A percentile compares a stretch with the other conserved stretches of the same genome.
These are phyloP conservation scores for Colletotrichum spinosum DNA, from an alignment of 2,329 filamentous ascomycete genomes.

Conservation along the genomic window DNA sequence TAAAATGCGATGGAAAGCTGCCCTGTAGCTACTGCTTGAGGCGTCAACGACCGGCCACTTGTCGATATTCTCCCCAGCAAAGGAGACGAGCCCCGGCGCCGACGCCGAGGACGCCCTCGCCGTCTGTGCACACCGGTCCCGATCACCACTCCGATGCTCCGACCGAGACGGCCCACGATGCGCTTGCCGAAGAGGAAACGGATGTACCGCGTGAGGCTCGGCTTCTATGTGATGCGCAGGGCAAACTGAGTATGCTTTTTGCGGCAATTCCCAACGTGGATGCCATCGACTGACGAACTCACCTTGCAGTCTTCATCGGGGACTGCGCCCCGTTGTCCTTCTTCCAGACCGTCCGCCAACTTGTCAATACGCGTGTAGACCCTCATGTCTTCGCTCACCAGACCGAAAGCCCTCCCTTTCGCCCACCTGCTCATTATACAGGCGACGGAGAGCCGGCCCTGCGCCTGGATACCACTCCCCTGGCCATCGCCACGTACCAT, in stretches of 20 bases:
- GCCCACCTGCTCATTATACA: slow-evolving; percentile 39
- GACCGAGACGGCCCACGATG: slow-evolving; percentile 36
- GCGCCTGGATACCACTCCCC: slow-evolving; percentile 30
- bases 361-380: slow-evolving; percentile 62
- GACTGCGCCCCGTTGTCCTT: slow-evolving; percentile 68
- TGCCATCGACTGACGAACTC: not conserved
- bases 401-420: slow-evolving; percentile 57
- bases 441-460: slow-evolving; percentile 40
- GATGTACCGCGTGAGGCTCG: slow-evolving; percentile 66
- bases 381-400: slow-evolving; percentile 63
- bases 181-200: slow-evolving; percentile 60
- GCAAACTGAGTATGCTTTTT: slow-evolving; percentile 53
- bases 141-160: not conserved
- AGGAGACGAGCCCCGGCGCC: slow-evolving; percentile 48
- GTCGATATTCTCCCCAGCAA: slow-evolving; percentile 60
- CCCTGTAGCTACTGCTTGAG: slow-evolving; percentile 63
- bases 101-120: slow-evolving; percentile 36
- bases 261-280: not conserved
- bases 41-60: slow-evolving; percentile 55
- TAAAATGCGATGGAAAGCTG: slow-evolving; percentile 66
- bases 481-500: slow-evolving; percentile 38
- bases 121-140: slow-evolving; percentile 27
- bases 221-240: slow-evolving; percentile 63
- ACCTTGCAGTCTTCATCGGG: slow-evolving; percentile 58
- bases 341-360: slow-evolving; percentile 65